Evolutionary conservation across 2,329 filamentous ascomycete species (phyloP).

Genomic region (Emmonsiellopsis sp.): DNA sequence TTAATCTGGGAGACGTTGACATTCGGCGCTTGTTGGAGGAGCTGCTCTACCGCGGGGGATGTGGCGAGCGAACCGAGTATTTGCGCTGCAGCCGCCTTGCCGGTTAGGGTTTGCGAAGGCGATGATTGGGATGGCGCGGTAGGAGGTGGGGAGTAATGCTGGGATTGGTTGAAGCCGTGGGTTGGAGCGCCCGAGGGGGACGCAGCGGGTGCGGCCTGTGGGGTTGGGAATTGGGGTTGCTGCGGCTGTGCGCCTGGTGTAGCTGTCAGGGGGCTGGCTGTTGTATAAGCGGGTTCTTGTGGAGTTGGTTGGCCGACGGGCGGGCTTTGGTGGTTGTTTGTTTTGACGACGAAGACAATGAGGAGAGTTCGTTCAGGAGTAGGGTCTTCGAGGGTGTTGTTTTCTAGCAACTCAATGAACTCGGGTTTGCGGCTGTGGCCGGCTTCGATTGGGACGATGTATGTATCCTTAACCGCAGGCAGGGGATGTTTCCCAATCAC

Average conservation of each 20-base stretch:
- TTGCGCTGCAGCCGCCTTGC: slow-evolving; percentile 51
- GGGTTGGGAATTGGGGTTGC: slow-evolving; percentile 4
- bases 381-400: slow-evolving; percentile 66
- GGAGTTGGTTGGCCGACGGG: slow-evolving; percentile 31
- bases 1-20: slow-evolving; percentile 66
- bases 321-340: slow-evolving; percentile 33
- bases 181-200: slow-evolving; percentile 11
- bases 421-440: slow-evolving; percentile 63
- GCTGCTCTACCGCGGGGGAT: slow-evolving; percentile 58
- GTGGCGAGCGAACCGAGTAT: slow-evolving; percentile 56
- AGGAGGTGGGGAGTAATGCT: slow-evolving; percentile 15
- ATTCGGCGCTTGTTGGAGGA: slow-evolving; percentile 58
- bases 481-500: slow-evolving; percentile 70
- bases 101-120: slow-evolving; percentile 25
- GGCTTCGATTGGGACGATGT: slow-evolving; percentile 75
- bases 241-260: slow-evolving; percentile 12
- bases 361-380: slow-evolving; percentile 69
- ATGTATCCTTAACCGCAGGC: slow-evolving; percentile 76
- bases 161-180: slow-evolving; percentile 14
- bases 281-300: slow-evolving; percentile 25
- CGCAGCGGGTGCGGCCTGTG: slow-evolving; percentile 10
- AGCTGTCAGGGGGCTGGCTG: slow-evolving; percentile 26
- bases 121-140: slow-evolving; percentile 17
- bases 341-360: slow-evolving; percentile 74
- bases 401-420: slow-evolving; percentile 80